A percentile compares a stretch with the other conserved stretches of the same genome.
Conservation (phyloP, 768 basidiomycete species). For the Calvatia gigantea region DNA sequence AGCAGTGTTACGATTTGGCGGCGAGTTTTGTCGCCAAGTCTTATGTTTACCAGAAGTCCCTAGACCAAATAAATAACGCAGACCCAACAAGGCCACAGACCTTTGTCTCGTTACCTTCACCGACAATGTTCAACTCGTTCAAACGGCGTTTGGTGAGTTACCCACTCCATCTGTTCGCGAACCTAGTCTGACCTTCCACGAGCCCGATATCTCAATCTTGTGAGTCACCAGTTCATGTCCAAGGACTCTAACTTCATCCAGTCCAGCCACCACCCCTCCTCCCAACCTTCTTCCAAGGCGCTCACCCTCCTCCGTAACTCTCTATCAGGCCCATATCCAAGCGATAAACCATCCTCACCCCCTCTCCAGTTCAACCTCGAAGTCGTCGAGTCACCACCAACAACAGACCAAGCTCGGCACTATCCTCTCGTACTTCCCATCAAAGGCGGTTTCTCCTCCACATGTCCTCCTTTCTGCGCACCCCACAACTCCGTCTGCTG, state of each 20-base stretch:
- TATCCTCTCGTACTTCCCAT: slow-evolving; percentile 60
- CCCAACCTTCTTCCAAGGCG: slow-evolving; percentile 62
- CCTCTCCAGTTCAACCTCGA: slow-evolving; percentile 72
- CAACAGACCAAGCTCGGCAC: slow-evolving; percentile 62
- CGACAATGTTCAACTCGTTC: slow-evolving; percentile 35
- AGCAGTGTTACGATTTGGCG: too few relatives aligned
- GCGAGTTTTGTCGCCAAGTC: too few relatives aligned
- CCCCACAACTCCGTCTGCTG: slow-evolving; percentile 40
- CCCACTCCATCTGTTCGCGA: not conserved
- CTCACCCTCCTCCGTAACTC: slow-evolving; percentile 57
- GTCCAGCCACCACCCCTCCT: slow-evolving; percentile 59
- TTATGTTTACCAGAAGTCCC: not conserved
- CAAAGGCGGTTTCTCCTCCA: slow-evolving; percentile 33
- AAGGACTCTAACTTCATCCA: not conserved
- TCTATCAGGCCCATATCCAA: slow-evolving; percentile 60
- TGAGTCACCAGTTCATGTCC: slow-evolving; percentile 25
- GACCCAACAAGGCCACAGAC: not conserved
- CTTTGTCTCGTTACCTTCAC: not conserved
- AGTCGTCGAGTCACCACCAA: slow-evolving; percentile 66
- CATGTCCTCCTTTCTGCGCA: slow-evolving; percentile 60
- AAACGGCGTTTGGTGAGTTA: slow-evolving; percentile 30
- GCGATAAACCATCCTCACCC: slow-evolving; percentile 34
- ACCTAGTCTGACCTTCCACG: not conserved
- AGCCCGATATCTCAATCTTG: slow-evolving; percentile 70
- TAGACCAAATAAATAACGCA: slow-evolving; percentile 10